Evolutionary conservation across 2,329 filamentous ascomycete genomes (phyloP).

Genomic region (Aspergillus tanneri): DNA sequence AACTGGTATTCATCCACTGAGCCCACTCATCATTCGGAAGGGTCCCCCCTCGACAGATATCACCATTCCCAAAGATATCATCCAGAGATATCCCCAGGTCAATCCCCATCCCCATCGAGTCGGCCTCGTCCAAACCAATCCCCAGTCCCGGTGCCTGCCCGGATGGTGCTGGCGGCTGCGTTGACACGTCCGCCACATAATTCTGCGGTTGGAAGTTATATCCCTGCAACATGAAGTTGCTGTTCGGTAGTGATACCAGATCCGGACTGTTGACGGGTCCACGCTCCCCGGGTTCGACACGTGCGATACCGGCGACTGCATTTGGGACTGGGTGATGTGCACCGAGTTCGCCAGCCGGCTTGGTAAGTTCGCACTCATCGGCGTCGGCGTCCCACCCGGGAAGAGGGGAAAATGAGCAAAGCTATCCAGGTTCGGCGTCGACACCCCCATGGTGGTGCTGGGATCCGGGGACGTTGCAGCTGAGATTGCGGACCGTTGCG

Average conservation of each 20-base stretch:
- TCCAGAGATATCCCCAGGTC: slow-evolving; percentile 40
- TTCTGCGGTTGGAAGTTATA: slow-evolving; percentile 36
- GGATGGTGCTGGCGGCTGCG: slow-evolving; percentile 24
- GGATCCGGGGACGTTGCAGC: slow-evolving; percentile 19
- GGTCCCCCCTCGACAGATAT: slow-evolving; percentile 24
- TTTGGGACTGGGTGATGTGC: slow-evolving; percentile 25
- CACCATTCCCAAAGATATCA: slow-evolving; percentile 43
- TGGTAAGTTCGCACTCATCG: slow-evolving; percentile 29
- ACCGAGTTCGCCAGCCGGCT: slow-evolving; percentile 25
- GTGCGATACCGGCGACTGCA: slow-evolving; percentile 37
- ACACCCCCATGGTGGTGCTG: slow-evolving; percentile 16
- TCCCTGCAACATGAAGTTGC: slow-evolving; percentile 43
- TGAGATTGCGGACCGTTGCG: slow-evolving; percentile 18
- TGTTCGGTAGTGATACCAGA: slow-evolving; percentile 43
- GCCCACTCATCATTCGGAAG: slow-evolving; percentile 39
- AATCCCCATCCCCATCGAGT: slow-evolving; percentile 31
- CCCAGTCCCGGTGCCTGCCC: slow-evolving; percentile 25
- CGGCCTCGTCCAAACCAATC: slow-evolving; percentile 30
- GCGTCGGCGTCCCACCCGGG: slow-evolving; percentile 19
- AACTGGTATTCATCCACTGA: slow-evolving; percentile 39
- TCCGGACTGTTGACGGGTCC: slow-evolving; percentile 42
- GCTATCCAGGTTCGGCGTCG: slow-evolving; percentile 28
- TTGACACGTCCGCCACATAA: slow-evolving; percentile 15
- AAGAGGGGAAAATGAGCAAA: slow-evolving; percentile 30
- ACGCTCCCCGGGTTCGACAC: slow-evolving; percentile 28